Evolutionary conservation across 2,329 filamentous ascomycete species (phyloP).

Genomic region (Colletotrichum nymphaeae): DNA sequence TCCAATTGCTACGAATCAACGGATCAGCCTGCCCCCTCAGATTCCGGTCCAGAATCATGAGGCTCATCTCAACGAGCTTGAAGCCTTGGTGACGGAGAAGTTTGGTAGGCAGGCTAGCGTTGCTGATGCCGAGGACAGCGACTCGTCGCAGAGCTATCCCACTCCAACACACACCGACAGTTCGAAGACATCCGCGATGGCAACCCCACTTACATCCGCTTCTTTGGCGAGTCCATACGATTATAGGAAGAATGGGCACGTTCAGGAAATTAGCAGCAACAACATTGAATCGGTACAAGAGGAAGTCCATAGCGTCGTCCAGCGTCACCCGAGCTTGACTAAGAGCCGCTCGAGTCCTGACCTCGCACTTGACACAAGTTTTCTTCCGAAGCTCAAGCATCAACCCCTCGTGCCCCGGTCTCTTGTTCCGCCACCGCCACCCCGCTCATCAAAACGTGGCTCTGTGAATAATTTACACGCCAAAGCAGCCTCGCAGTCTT

Average conservation of each 20-base stretch:
- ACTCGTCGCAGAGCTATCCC: conserved; percentile 23
- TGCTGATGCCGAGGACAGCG: conserved; percentile 32
- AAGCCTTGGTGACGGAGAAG: conserved; percentile 29
- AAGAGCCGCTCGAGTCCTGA: conserved; percentile 41
- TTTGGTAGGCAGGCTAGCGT: conserved; percentile 28
- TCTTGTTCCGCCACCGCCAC: conserved; percentile 27
- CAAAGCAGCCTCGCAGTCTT: conserved; percentile 30
- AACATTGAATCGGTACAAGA: background rate
- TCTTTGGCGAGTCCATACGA: conserved; percentile 17
- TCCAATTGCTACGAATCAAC: conserved; percentile 12
- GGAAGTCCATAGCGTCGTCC: conserved; percentile 1
- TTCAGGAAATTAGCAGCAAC: background rate
- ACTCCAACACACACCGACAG: conserved; percentile 21
- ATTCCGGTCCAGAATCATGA: conserved; percentile 25
- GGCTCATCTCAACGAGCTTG: conserved; percentile 26
- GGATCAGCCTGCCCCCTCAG: conserved; percentile 30
- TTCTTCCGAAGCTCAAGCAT: conserved; percentile 51
- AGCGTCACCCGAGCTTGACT: conserved; percentile 34
- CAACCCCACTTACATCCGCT: conserved; percentile 15
- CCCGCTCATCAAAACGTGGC: conserved; percentile 38
- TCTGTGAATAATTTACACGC: conserved; percentile 16
- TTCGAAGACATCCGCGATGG: conserved; percentile 11
- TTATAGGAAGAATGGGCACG: background rate
- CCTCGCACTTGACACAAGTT: conserved; percentile 40
- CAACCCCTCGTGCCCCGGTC: conserved; percentile 46